Base-by-base conservation (phyloP, 179 eudicot genomes). In the Vitellaria paradoxa region DNA sequence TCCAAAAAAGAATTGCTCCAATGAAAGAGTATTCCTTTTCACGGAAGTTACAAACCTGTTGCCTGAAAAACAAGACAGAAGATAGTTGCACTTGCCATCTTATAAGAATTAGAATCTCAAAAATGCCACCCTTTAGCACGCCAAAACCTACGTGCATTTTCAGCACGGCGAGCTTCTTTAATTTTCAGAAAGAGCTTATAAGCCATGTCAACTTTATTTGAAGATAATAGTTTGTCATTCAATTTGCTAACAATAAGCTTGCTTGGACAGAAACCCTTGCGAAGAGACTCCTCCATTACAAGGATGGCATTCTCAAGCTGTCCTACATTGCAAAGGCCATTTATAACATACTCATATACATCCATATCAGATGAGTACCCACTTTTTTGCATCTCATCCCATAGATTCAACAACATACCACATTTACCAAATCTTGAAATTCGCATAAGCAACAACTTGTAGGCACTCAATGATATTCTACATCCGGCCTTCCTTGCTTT, bases 361-460 rank as follows among this genome's bases (percentile, higher is more conserved):
- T 91, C 89, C 83, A 84, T 77, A 77, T 93, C 98, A 65, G 90
- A 85, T 81, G 82, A 74, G 77, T 84, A 87, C 68, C 98, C 98
- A 75, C 87, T 85, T 64, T 88, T 90, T 69, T 90, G 91, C 97
- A 96, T 91, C 77, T 96, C 99, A 78, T 84, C 85, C 98, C 97
- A 96, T 74, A 91, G 50, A 77, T 81, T 87, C 74, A 91, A 66
- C 84, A 96, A 52, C 93, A 86, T 90, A 5, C 96, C 97, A 84
- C 96, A 96, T 87, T 93, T 96, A 40, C 99, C 99, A 84, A 91
- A 90, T 78, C 87, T 89, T 59, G 98, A 91, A 79, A 96, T 91
- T 73, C 98, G 81, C 89, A 72, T 86, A 30, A 96, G 85, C 85
- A 96, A 81, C 73, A 90, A 75, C 84, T 93, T 96, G 81, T 91